Evolutionary conservation across 1,284 basidiomycete genomes (phyloP), one percentile per base, ranked within the genome.

Genomic region (Gomphus bonarii): DNA sequence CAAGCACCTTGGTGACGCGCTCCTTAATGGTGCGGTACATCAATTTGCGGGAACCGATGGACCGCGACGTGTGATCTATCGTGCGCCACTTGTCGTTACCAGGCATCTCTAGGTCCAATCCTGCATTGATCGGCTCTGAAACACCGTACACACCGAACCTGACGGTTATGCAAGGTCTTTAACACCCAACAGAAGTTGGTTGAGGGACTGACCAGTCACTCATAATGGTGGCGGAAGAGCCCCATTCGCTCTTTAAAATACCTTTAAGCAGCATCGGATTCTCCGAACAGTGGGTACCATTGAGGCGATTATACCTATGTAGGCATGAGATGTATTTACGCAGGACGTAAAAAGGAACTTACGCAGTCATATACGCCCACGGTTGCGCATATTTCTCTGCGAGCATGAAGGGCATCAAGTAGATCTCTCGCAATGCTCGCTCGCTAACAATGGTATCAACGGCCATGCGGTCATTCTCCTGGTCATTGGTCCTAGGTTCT

Each of bases 61-160:
- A 75, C 51, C 83, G 81, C 28, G 75, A 72, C 16, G 85, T 73
- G 50, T 85, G 75, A 7, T 74, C 60, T 3, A 72, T 68, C 1
- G 77, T 80, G 55, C 85, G 75, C 84, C 82, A 85, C 43, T 80
- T 76, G 20, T 81, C 75, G 7, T 78, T 77, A 3, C 82, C 82
- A 3, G 82, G 82, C 82, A 86, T 85, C 67, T 87, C 83, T 22
- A 86, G 75, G 64, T 85, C 83, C 11, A 86, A 68, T 0, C 82
- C 81, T 3, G 84, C 84, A 61, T 85, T 84, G 63, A 85, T 73
- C 1, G 78, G 69, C 42, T 73, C 68, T 61, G 80, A 80, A 40
- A 78, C 73, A 53, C 78, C 76, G 67, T 85, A 85, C 0, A 79
- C 81, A 8, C 84, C 83, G 64, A 74, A 79, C 81, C 81, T 81